Base-by-base conservation (phyloP, 306 rosid genomes). In the Casuarina equisetifolia region DNA sequence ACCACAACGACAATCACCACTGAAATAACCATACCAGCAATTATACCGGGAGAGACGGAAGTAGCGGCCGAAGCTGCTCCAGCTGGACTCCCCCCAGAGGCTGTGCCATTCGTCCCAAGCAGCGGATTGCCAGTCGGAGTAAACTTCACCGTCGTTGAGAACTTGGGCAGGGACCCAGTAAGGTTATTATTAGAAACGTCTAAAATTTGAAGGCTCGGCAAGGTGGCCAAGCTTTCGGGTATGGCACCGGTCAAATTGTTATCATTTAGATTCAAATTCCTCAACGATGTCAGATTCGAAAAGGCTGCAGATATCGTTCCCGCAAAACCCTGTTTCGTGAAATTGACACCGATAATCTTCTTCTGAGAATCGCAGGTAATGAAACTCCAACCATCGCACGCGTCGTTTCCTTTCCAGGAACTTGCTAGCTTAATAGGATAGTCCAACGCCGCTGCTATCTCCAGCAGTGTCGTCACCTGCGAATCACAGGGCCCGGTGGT, bases 291-390 rank as follows among this genome's bases (percentile, higher is more conserved):
- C 58, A 91, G 77, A 15, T 89, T 87, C 0, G 88, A 86, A 79
- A 90, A 89, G 0, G 91, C 89, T 0, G 98, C 87, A 0, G 97
- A 93, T 25, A 91, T 89, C 3, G 81, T 87, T 52, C 97, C 98
- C 1, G 3, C 49, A 19, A 89, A 76, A 48, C 70, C 74, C 82
- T 68, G 86, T 68, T 82, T 85, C 10, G 2, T 78, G 1, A 93
- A 69, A 81, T 86, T 86, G 42, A 91, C 77, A 0, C 74, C 82
- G 11, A 80, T 64, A 50, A 92, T 73, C 63, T 86, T 88, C 7
- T 74, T 84, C 3, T 44, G 76, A 0, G 88, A 3, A 46, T 84
- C 85, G 71, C 97, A 93, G 52, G 20, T 54, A 77, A 87, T 2
- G 15, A 43, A 86, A 55, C 75, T 68, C 98, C 96, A 88, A 5